phyloP scores from a whole-genome alignment of 306 rosid species.

The Pyrus bretschneideri region DNA sequence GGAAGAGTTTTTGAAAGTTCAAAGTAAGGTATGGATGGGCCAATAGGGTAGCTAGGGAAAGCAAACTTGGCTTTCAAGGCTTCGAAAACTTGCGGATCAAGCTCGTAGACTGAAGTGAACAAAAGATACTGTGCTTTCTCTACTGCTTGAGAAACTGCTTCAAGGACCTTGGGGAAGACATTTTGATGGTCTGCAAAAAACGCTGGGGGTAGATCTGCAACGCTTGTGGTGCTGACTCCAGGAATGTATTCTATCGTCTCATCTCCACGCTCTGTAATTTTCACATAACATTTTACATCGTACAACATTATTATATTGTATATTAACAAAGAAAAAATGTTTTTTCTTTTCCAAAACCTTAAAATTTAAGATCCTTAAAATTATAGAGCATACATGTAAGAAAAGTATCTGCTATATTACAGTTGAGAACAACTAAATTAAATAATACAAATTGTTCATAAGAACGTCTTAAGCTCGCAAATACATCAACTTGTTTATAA shows the following conservation, averaged over 20 bases:
- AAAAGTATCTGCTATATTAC: too few species aligned
- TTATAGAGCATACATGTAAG: too few species aligned
- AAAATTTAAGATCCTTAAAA: too few species aligned
- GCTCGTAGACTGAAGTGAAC: constrained; percentile 31
- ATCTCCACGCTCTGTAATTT: constrained; percentile 19
- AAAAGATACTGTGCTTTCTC: constrained; percentile 30
- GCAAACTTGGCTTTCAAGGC: constrained; percentile 9
- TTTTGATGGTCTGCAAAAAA: not conserved
- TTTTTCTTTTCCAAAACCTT: too few species aligned
- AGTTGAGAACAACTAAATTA: too few species aligned
- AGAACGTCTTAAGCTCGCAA: too few species aligned
- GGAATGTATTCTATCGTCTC: constrained; percentile 39
- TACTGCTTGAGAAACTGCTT: constrained; percentile 8
- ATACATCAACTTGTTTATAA: too few species aligned
- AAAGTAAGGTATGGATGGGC: constrained; percentile 31
- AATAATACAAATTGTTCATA: too few species aligned
- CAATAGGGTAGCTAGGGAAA: constrained; percentile 28
- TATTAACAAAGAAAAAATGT: too few species aligned
- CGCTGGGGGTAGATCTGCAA: constrained; percentile 28
- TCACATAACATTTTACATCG: too few species aligned
- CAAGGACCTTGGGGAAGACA: not conserved
- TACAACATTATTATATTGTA: too few species aligned
- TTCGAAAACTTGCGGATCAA: constrained; percentile 35
- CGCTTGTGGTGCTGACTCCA: constrained; percentile 26
- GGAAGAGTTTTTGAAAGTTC: not conserved